Base-by-base conservation (phyloP, 163 green algal genomes). In the Prototheca cutis region DNA sequence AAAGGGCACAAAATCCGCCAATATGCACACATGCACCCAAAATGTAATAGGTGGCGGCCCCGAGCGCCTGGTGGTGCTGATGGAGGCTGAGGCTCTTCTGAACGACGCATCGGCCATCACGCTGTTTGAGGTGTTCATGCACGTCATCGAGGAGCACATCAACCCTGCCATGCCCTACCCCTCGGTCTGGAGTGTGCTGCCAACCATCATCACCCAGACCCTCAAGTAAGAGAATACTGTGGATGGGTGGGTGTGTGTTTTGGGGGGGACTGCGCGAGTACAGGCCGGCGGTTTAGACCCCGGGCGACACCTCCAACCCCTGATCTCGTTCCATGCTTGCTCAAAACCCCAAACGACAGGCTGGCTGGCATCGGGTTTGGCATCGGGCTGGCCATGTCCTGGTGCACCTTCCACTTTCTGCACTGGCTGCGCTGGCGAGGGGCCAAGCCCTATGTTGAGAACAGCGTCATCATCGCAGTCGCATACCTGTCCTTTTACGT, bases 31-130 rank as follows among this genome's bases (percentile, higher is more conserved):
- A n/a, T n/a, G n/a, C n/a, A n/a, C n/a, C n/a, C n/a, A n/a, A n/a
- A n/a, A n/a, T n/a, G n/a, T n/a, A n/a, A n/a, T n/a, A 82, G 73
- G 68, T n/a, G 79, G 75, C 36, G 82, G 75, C 7, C 82, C 83
- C 3, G 79, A 82, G 62, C 65, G 69, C 6, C 55, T 93, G 58
- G 63, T 79, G 17, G 67, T 82, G 7, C 32, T 95, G 45, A 70
- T 93, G 63, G 88, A 96, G 71, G 89, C 85, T 2, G 89, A 96
- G 80, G 84, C 73, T 0, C 75, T 96, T 42, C 80, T 94, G 49
- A 95, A 95, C 59, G 87, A 95, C 40, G 87, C 87, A 0, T 83
- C 72, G 17, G 83, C 76, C 23, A 78, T 95, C 64, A 82, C 75
- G 0, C 65, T 85, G 55, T 85, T 85, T 39, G 63, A 71, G 51